Evolutionary conservation across 768 basidiomycete species (phyloP).

Genomic region (Boletus vermiculosoides): DNA sequence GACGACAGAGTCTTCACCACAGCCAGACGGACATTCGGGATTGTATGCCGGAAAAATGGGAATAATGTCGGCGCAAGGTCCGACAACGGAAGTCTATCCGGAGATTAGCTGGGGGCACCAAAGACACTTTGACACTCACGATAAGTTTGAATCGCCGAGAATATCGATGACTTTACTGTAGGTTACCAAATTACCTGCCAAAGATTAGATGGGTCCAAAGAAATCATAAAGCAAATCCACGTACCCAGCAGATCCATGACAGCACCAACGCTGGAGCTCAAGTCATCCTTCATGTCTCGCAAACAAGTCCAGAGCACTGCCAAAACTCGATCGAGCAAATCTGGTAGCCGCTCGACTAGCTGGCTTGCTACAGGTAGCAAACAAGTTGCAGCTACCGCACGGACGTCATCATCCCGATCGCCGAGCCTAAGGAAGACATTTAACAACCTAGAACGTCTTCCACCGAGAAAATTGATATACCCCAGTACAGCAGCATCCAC

Average conservation of each 20-base stretch:
- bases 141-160: conserved; percentile 62
- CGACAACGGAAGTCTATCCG: conserved; percentile 69
- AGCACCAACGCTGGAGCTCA: conserved; percentile 93
- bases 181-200: conserved; percentile 74
- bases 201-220: conserved; percentile 4
- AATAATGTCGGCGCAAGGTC: conserved; percentile 84
- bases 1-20: conserved; percentile 87
- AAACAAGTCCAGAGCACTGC: conserved; percentile 89
- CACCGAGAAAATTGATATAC: conserved; percentile 38
- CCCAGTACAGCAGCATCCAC: conserved; percentile 91
- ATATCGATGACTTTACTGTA: conserved; percentile 76
- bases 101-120: conserved; percentile 4
- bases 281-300: conserved; percentile 90
- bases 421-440: conserved; percentile 56
- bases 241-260: conserved; percentile 97
- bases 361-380: conserved; percentile 82
- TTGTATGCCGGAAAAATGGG: conserved; percentile 97
- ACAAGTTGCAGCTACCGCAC: conserved; percentile 91
- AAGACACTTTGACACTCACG: conserved; percentile 50
- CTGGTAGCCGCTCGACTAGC: conserved; percentile 72
- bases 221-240: conserved; percentile 15
- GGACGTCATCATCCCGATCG: conserved; percentile 94
- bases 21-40: conserved; percentile 86
- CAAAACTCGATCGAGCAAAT: conserved; percentile 70
- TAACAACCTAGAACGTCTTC: neutral